Base-by-base conservation (phyloP, 1,284 basidiomycete species). In the Naganishia albida region DNA sequence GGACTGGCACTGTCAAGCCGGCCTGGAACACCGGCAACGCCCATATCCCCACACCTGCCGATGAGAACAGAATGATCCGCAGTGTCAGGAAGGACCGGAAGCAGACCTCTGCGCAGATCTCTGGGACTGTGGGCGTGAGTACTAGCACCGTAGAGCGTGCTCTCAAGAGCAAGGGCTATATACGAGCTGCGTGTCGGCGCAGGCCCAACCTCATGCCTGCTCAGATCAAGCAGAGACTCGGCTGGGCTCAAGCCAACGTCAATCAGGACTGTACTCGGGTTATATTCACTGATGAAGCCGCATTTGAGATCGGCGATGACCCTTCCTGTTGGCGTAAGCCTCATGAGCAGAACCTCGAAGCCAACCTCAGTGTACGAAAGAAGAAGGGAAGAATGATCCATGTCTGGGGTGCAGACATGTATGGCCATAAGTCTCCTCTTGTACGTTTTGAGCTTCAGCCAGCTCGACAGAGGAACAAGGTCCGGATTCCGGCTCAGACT, bases 1-100 rank as follows among this genome's bases (percentile, higher is more conserved):
- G 49, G 49, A 50, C 49, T 50, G 49, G 23, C 49, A 50, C 49
- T 23, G 49, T 50, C 28, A 50, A 50, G 49, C 48, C 48, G 48
- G 12, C 48, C 48, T 50, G 48, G 48, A 50, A 50, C 48, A 25
- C 48, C 26, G 48, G 48, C 26, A 50, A 50, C 16, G 20, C 25
- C 15, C 48, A 50, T 28, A 50, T 50, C 13, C 26, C 25, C 10
- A 50, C 15, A 7, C 48, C 48, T 50, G 4, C 3, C 4, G 48
- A 50, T 50, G 48, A 50, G 48, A 20, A 50, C 4, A 7, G 48
- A 50, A 18, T 50, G 48, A 50, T 50, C 48, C 48, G 48, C 48
- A 13, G 20, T 13, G 48, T 10, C 4, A 13, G 48, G 26, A 50
- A 28, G 48, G 20, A 50, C 48, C 48, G 10, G 4, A 50, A 50